These are phyloP conservation scores for Centaurea solstitialis DNA, from an alignment of 129 eudicot species.

Conservation along the genomic window DNA sequence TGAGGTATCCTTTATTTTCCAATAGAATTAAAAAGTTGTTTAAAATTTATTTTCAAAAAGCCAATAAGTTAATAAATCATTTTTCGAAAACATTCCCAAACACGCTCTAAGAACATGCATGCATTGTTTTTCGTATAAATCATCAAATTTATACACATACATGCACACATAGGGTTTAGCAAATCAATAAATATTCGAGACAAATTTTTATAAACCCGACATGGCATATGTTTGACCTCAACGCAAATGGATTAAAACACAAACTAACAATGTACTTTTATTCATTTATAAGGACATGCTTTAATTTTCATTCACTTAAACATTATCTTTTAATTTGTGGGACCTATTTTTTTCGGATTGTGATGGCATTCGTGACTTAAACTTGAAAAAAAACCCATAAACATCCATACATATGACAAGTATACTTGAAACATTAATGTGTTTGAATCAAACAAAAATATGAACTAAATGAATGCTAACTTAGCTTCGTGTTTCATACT, in stretches of 20 bases:
- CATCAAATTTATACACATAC: too few species aligned
- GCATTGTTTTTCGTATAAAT: too few species aligned
- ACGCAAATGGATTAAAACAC: background rate
- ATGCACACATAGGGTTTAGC: too few species aligned
- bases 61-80: too few species aligned
- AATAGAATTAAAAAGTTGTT: too few species aligned
- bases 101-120: too few species aligned
- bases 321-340: background rate
- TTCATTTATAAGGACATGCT: background rate
- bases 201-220: background rate
- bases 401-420: background rate
- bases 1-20: too few species aligned
- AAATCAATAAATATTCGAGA: background rate
- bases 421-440: background rate
- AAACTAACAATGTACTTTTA: background rate
- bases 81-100: too few species aligned
- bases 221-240: background rate
- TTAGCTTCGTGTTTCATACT: too few species aligned
- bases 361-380: background rate
- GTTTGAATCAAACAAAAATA: background rate
- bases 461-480: background rate
- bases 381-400: too few species aligned
- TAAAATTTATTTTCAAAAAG: too few species aligned
- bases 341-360: background rate
- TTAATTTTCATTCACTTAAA: background rate